Evolutionary conservation across 2,329 filamentous ascomycete genomes (phyloP).

Genomic region (Chaetomium olivaceum): DNA sequence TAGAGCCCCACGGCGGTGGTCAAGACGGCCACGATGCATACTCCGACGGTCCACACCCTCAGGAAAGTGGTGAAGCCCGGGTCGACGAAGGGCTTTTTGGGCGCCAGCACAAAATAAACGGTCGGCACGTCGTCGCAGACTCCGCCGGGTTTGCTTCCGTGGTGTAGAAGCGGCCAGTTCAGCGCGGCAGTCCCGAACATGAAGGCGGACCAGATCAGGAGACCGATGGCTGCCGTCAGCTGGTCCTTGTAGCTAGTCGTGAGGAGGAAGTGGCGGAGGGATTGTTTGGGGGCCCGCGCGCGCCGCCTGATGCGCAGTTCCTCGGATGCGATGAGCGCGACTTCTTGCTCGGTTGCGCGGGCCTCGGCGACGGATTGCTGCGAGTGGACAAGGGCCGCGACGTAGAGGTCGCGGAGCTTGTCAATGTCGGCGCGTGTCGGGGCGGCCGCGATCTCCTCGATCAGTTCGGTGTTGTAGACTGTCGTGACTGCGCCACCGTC

Average conservation of each 20-base stretch:
- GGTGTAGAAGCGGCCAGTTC: slow-evolving; percentile 32
- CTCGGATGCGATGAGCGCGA: slow-evolving; percentile 30
- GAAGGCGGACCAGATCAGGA: slow-evolving; percentile 32
- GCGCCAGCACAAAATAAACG: slow-evolving; percentile 32
- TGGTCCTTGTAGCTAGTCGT: slow-evolving; percentile 34
- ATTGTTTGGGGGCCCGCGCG: slow-evolving; percentile 24
- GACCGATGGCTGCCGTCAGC: slow-evolving; percentile 29
- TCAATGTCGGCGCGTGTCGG: slow-evolving; percentile 33
- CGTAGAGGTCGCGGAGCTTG: slow-evolving; percentile 32
- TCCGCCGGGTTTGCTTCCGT: slow-evolving; percentile 30
- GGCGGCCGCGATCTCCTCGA: slow-evolving; percentile 31
- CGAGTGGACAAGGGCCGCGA: slow-evolving; percentile 32
- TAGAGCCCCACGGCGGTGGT: slow-evolving; percentile 30
- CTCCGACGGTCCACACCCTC: slow-evolving; percentile 31
- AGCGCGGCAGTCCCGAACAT: slow-evolving; percentile 34
- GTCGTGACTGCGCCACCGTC: slow-evolving; percentile 31
- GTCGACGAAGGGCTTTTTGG: slow-evolving; percentile 33
- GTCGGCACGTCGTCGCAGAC: slow-evolving; percentile 31
- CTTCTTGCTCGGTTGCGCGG: slow-evolving; percentile 31
- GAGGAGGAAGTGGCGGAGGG: slow-evolving; percentile 29
- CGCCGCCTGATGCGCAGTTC: slow-evolving; percentile 29
- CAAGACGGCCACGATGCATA: slow-evolving; percentile 31
- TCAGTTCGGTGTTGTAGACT: slow-evolving; percentile 32
- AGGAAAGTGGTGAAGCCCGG: slow-evolving; percentile 28
- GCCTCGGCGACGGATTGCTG: slow-evolving; percentile 27